These are phyloP conservation scores for Cladosporium austrohemisphaericum DNA, from an alignment of 2,329 filamentous ascomycete genomes.

Conservation along the genomic window DNA sequence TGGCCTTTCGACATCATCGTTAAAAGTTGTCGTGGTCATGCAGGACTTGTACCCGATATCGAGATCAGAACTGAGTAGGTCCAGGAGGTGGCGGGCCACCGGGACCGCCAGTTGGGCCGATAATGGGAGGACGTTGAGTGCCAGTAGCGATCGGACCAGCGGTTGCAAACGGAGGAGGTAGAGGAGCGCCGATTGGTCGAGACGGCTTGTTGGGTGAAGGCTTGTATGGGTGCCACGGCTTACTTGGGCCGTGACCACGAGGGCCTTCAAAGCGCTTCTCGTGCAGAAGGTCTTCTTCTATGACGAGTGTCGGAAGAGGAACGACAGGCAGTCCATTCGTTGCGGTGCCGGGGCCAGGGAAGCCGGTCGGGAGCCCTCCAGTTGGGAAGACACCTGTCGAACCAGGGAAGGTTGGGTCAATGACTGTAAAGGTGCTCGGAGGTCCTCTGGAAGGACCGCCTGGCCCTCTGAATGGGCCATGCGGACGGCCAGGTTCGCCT, in stretches of 20 bases:
- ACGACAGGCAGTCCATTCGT: not conserved
- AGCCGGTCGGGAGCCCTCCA: not conserved
- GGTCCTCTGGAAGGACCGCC: conserved; percentile 8
- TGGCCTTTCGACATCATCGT: too few species aligned
- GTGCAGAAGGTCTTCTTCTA: not conserved
- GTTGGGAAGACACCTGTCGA: conserved; percentile 17
- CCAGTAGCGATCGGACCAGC: conserved; percentile 5
- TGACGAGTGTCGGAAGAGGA: not conserved
- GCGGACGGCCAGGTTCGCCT: not conserved
- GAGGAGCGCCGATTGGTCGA: not conserved
- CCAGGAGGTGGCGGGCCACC: not conserved
- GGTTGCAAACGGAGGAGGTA: not conserved
- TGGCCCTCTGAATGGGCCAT: not conserved
- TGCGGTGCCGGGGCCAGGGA: not conserved
- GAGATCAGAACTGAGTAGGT: too few species aligned
- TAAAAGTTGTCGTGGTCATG: too few species aligned
- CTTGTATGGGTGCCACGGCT: conserved; percentile 13
- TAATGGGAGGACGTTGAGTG: not conserved
- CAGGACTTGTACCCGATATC: too few species aligned
- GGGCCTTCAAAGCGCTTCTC: conserved; percentile 8
- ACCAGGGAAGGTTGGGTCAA: not conserved
- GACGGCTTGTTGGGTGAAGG: not conserved
- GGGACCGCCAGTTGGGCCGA: not conserved
- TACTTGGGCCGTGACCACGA: conserved; percentile 1
- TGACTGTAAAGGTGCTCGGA: conserved; percentile 3